Percentiles rank a stretch among this genome's conserved stretches.
These are phyloP conservation scores for Pyricularia sp. DNA, from an alignment of 2,329 filamentous ascomycete species.

Conservation along the genomic window DNA sequence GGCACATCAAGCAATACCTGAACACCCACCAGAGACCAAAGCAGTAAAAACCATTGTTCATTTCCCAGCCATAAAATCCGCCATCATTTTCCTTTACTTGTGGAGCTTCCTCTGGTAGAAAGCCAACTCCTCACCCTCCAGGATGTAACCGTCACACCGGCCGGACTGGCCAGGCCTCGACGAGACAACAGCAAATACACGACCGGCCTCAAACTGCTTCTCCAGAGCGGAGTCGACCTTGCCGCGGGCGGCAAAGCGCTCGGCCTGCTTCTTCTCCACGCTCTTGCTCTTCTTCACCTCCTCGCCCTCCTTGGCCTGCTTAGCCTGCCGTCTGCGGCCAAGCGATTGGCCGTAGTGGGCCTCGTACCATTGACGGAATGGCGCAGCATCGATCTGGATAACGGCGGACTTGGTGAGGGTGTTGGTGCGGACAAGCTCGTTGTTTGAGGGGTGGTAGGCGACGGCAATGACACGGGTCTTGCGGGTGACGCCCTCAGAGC, in stretches of 20 bases:
- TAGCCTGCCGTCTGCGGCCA: slow-evolving; percentile 79
- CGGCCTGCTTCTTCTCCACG: slow-evolving; percentile 93
- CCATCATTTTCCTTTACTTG: slow-evolving; percentile 55
- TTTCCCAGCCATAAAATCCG: neutral
- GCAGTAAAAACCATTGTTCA: slow-evolving; percentile 2
- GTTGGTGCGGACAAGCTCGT: slow-evolving; percentile 99
- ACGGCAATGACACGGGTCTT: slow-evolving; percentile 99
- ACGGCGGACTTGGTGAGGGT: slow-evolving; percentile 98
- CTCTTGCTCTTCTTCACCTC: slow-evolving; percentile 87
- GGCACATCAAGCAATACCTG: slow-evolving; percentile 5
- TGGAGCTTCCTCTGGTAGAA: slow-evolving; percentile 99
- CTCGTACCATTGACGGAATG: slow-evolving; percentile 99
- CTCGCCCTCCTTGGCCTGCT: slow-evolving; percentile 48
- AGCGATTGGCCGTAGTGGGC: slow-evolving; percentile 91
- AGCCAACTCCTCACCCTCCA: slow-evolving; percentile 98
- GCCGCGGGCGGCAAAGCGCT: slow-evolving; percentile 65
- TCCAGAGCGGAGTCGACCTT: slow-evolving; percentile 90
- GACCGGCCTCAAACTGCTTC: slow-evolving; percentile 99
- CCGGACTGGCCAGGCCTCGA: slow-evolving; percentile 94
- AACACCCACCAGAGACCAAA: slow-evolving; percentile 8
- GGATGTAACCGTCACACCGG: slow-evolving; percentile 90
- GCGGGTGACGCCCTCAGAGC: slow-evolving; percentile 92
- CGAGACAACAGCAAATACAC: slow-evolving; percentile 85
- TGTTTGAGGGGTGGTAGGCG: slow-evolving; percentile 99
- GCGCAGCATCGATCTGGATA: slow-evolving; percentile 95